A percentile compares a stretch with the other conserved stretches of the same genome.
phyloP scores from a whole-genome alignment of 1,284 basidiomycete species.

The Caloboletus firmus region DNA sequence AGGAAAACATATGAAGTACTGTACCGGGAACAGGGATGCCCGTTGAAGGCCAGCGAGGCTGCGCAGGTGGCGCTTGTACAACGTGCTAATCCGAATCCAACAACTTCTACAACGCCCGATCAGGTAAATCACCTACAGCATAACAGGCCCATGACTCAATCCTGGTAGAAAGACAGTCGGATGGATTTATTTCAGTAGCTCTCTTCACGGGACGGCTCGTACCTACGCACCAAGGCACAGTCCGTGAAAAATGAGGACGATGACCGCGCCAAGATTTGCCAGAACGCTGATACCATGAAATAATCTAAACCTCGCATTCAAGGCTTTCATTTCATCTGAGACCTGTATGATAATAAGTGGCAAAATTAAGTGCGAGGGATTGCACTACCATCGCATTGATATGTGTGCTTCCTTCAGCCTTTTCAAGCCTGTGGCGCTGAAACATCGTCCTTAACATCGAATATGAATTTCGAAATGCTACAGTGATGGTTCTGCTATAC shows the following conservation, averaged over 20 bases:
- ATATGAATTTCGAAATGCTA: not conserved
- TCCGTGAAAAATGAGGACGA: constrained; percentile 70
- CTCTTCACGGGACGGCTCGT: not conserved
- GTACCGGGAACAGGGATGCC: too few species aligned
- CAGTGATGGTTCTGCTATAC: not conserved
- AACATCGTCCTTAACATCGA: constrained; percentile 58
- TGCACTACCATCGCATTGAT: constrained; percentile 58
- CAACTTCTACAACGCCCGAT: not conserved
- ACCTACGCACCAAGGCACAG: constrained; percentile 64
- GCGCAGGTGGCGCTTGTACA: too few species aligned
- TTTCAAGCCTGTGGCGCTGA: constrained; percentile 70
- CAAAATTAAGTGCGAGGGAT: not conserved
- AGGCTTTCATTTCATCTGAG: constrained; percentile 64
- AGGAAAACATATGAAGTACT: too few species aligned
- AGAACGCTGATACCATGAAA: constrained; percentile 71
- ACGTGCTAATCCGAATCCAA: too few species aligned
- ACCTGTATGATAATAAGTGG: constrained; percentile 43
- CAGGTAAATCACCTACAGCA: not conserved
- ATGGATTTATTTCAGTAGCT: not conserved
- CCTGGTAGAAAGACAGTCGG: not conserved
- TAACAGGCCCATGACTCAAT: not conserved
- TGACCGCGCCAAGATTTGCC: constrained; percentile 60
- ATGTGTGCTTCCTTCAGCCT: constrained; percentile 69
- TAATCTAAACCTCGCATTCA: constrained; percentile 63
- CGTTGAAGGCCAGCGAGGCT: too few species aligned